Evolutionary conservation across 352 stramenopile species (phyloP).

Genomic region (Halophytophthora batemanensis): DNA sequence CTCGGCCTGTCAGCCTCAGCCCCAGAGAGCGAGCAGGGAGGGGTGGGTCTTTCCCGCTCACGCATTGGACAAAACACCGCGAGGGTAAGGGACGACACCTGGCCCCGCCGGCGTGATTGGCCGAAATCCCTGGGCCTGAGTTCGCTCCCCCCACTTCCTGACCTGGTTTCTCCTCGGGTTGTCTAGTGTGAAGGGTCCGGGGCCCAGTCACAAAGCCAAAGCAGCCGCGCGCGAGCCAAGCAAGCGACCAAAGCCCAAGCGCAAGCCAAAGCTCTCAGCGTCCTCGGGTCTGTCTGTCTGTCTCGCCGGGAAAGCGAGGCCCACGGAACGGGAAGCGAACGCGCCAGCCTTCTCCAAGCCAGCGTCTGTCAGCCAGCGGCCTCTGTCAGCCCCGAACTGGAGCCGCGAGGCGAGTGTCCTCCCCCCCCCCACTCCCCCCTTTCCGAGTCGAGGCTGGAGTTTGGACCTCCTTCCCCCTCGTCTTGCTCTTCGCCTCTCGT

Average conservation of each 20-base stretch:
- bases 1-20: no score
- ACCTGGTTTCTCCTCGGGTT: background rate
- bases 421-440: no score
- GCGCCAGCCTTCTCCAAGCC: no score
- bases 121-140: conserved; percentile 24
- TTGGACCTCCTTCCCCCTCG: no score
- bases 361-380: background rate
- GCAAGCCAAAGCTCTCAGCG: background rate
- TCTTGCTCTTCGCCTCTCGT: no score
- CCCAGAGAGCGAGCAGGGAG: background rate
- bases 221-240: background rate
- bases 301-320: no score
- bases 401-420: no score
- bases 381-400: background rate
- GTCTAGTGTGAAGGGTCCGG: no score
- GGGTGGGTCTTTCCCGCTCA: background rate
- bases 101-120: conserved; percentile 2
- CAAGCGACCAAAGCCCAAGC: background rate
- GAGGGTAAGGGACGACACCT: background rate
- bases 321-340: background rate
- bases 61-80: conserved; percentile 12
- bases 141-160: conserved; percentile 9
- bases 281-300: no score
- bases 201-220: no score
- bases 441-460: no score